Percentiles rank a stretch among this genome's conserved stretches.
These are phyloP conservation scores for Achaetomium macrosporum DNA, from an alignment of 2,329 filamentous ascomycete genomes.

Conservation along the genomic window DNA sequence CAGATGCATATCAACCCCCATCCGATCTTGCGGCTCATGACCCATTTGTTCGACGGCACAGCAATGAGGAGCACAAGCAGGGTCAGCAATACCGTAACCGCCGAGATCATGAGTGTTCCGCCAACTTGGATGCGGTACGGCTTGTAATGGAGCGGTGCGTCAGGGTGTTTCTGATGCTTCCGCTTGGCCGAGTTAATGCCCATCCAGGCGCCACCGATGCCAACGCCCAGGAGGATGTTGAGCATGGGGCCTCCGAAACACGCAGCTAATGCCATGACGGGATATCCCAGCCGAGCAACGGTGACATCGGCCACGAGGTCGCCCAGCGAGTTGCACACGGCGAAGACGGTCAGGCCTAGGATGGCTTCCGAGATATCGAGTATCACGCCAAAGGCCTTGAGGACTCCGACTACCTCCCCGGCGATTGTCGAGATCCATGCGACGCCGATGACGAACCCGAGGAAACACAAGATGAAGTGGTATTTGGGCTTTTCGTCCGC, in stretches of 20 bases:
- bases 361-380: conserved; percentile 92
- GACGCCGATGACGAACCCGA: conserved; percentile 86
- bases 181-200: conserved; percentile 65
- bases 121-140: conserved; percentile 80
- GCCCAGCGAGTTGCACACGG: conserved; percentile 89
- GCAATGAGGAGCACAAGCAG: conserved; percentile 70
- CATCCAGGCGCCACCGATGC: conserved; percentile 86
- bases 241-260: conserved; percentile 99
- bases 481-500: conserved; percentile 63
- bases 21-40: conserved; percentile 76
- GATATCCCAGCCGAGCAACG: conserved; percentile 85
- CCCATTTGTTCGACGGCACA: conserved; percentile 82
- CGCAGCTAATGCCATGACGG: conserved; percentile 90
- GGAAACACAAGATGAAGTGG: conserved; percentile 74
- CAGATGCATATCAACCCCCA: conserved; percentile 75
- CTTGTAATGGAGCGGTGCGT: conserved; percentile 58
- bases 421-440: conserved; percentile 96
- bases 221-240: conserved; percentile 91
- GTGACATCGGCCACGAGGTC: conserved; percentile 94
- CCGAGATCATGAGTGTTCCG: conserved; percentile 77
- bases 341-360: conserved; percentile 90
- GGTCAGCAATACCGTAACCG: conserved; percentile 75
- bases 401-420: conserved; percentile 87
- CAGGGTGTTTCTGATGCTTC: conserved; percentile 61
- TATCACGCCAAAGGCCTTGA: conserved; percentile 90